Evolutionary conservation across 441 rosid species (phyloP).

Genomic region (Euphorbia celastroides): DNA sequence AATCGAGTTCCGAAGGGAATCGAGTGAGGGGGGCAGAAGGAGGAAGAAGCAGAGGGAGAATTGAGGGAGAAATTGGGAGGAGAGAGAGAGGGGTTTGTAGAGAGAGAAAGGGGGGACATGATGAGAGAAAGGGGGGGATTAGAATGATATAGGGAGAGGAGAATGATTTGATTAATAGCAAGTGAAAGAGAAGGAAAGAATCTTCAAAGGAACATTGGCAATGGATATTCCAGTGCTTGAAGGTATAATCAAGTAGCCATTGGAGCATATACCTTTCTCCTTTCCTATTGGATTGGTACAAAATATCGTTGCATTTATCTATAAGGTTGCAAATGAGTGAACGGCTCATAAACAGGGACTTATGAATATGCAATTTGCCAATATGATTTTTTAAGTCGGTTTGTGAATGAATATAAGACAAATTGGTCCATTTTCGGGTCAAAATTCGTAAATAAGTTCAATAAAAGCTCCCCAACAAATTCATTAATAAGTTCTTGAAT

Average conservation of each 20-base stretch:
- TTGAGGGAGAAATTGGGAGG: conserved; percentile 10
- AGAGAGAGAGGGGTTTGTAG: conserved; percentile 38
- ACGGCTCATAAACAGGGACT: too few relatives aligned
- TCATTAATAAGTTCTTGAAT: too few relatives aligned
- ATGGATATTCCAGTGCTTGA: conserved; percentile 36
- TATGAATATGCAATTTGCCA: too few relatives aligned
- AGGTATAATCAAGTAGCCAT: conserved; percentile 16
- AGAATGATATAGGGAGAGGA: conserved; percentile 1
- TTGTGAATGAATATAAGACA: too few relatives aligned
- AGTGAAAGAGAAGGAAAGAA: conserved; percentile 23
- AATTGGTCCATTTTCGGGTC: too few relatives aligned
- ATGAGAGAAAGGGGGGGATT: not conserved
- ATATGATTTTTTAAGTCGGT: too few relatives aligned
- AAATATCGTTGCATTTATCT: too few relatives aligned
- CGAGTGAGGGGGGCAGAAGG: conserved; percentile 18
- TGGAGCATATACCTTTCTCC: conserved; percentile 35
- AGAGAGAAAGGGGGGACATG: conserved; percentile 39
- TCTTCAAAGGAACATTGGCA: conserved; percentile 23
- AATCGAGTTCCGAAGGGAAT: conserved; percentile 20
- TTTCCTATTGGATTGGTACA: not conserved
- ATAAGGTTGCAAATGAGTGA: too few relatives aligned
- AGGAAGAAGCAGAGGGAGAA: conserved; percentile 19
- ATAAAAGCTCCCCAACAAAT: too few relatives aligned
- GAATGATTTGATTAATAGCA: conserved; percentile 1
- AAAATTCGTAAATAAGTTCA: too few relatives aligned